Conservation (phyloP, 345 rosid genomes). For the Aquilaria sinensis region DNA sequence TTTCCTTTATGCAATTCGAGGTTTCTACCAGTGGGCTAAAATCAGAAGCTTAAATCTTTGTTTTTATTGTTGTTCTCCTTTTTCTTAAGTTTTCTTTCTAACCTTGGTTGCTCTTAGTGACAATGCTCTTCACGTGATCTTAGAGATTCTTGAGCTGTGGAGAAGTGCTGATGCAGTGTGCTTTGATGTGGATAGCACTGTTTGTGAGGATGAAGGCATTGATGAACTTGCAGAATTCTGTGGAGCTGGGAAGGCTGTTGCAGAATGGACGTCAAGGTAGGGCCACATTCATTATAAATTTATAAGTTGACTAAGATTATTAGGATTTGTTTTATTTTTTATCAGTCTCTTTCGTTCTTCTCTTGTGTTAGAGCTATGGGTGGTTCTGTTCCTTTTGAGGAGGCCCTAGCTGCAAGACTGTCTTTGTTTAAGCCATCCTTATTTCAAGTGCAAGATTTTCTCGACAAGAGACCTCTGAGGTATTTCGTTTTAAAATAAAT, state of each 20-base stretch:
- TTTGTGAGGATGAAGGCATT: conserved; percentile 91
- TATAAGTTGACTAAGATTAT: conserved; percentile 9
- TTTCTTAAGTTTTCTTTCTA: too few relatives aligned
- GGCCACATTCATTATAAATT: not conserved
- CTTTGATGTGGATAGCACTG: conserved; percentile 99
- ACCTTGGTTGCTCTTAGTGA: conserved; percentile 7
- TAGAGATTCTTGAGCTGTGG: conserved; percentile 81
- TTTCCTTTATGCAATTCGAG: too few relatives aligned
- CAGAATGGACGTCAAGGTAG: conserved; percentile 95
- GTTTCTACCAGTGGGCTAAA: too few relatives aligned
- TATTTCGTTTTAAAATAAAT: conserved; percentile 7
- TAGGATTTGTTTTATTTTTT: not conserved
- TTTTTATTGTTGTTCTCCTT: too few relatives aligned
- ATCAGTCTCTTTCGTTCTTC: too few relatives aligned
- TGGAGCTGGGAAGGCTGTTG: conserved; percentile 97
- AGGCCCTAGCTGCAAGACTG: conserved; percentile 87
- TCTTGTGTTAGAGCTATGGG: conserved; percentile 71
- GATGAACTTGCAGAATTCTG: conserved; percentile 98
- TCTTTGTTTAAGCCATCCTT: conserved; percentile 82
- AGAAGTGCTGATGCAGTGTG: conserved; percentile 73
- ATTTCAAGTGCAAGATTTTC: conserved; percentile 69
- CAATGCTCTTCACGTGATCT: conserved; percentile 18
- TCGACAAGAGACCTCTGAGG: conserved; percentile 76
- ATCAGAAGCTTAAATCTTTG: too few relatives aligned
- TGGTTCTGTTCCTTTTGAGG: conserved; percentile 94